phyloP scores from a whole-genome alignment of 2,329 filamentous ascomycete genomes.

The Pestalotiopsis sp. region DNA sequence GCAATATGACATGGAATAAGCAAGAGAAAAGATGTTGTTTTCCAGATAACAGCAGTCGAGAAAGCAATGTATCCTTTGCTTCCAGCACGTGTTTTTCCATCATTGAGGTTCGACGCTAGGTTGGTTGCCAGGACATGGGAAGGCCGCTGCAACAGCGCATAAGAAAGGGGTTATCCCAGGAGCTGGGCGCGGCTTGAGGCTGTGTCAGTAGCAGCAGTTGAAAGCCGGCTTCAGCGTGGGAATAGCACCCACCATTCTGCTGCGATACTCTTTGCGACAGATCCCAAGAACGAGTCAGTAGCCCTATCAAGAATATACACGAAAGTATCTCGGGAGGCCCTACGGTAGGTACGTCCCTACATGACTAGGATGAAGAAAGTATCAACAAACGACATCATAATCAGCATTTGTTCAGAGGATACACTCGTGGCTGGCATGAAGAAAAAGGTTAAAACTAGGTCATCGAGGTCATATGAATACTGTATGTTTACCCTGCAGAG shows the following conservation, averaged over 20 bases:
- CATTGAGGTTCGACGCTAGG: not conserved
- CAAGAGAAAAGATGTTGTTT: not conserved
- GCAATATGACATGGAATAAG: not conserved
- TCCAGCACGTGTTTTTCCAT: constrained; percentile 12
- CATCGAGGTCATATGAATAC: not conserved
- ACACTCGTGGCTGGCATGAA: not conserved
- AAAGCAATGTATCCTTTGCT: constrained; percentile 8
- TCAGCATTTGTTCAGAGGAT: not conserved
- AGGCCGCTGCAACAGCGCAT: not conserved
- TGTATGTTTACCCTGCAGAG: not conserved
- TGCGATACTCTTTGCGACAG: not conserved
- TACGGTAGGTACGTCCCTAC: not conserved
- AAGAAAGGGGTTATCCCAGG: constrained; percentile 9
- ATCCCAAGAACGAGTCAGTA: not conserved
- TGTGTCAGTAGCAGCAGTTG: constrained; percentile 11
- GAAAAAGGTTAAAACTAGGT: not conserved
- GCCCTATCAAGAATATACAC: not conserved
- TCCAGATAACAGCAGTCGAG: not conserved
- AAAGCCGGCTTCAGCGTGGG: not conserved
- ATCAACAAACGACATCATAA: not conserved
- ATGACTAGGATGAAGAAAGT: not conserved
- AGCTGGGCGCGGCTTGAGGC: constrained; percentile 8
- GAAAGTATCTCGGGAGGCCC: not conserved
- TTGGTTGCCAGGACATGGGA: not conserved
- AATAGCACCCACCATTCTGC: not conserved